Percentiles rank a stretch among this genome's conserved stretches.
Evolutionary conservation across 495 filamentous ascomycete species (phyloP).

Genomic region (Neohortaea acidophila): DNA sequence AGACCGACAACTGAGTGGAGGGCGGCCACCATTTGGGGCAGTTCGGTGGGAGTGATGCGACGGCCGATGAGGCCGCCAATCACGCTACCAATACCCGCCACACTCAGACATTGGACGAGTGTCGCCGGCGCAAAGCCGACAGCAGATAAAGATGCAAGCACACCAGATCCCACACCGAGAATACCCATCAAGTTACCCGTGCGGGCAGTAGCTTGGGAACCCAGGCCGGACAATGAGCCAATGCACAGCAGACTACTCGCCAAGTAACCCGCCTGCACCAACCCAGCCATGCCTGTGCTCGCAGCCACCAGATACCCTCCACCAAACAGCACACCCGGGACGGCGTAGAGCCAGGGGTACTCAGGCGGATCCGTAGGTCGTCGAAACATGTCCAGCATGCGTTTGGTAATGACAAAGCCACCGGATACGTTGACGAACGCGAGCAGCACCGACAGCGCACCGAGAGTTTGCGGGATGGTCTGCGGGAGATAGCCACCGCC

Average conservation of each 20-base stretch:
- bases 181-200: slow-evolving; percentile 71
- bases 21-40: slow-evolving; percentile 69
- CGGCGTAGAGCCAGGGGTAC: slow-evolving; percentile 67
- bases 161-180: slow-evolving; percentile 59
- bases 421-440: slow-evolving; percentile 73
- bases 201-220: slow-evolving; percentile 60
- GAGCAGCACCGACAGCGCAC: slow-evolving; percentile 60
- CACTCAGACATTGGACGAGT: slow-evolving; percentile 51
- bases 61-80: slow-evolving; percentile 52
- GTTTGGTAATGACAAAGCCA: slow-evolving; percentile 71
- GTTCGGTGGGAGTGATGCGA: slow-evolving; percentile 62
- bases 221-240: slow-evolving; percentile 50
- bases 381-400: slow-evolving; percentile 88
- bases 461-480: slow-evolving; percentile 59
- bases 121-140: slow-evolving; percentile 63
- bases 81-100: slow-evolving; percentile 53
- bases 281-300: slow-evolving; percentile 58
- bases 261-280: slow-evolving; percentile 68
- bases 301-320: slow-evolving; percentile 63
- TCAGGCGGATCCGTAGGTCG: slow-evolving; percentile 64
- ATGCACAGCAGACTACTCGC: slow-evolving; percentile 68
- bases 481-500: slow-evolving; percentile 36
- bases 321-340: slow-evolving; percentile 57
- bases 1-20: slow-evolving; percentile 72
- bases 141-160: slow-evolving; percentile 59